Percentiles rank a stretch among this genome's conserved stretches.
phyloP scores from a whole-genome alignment of 2,329 filamentous ascomycete genomes.

The Colletotrichum noveboracense region DNA sequence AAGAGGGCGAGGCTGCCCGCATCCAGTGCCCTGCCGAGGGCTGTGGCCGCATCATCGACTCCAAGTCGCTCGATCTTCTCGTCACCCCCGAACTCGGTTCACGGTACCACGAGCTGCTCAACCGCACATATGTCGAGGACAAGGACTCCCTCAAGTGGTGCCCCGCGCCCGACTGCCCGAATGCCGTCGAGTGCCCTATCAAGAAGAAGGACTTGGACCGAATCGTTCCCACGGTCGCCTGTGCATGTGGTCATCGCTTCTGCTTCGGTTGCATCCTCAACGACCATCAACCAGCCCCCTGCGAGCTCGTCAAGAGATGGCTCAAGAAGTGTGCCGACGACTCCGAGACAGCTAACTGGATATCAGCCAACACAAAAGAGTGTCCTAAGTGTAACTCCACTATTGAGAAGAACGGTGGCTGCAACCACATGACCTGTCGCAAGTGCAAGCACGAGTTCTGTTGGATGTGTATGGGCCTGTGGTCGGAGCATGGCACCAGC shows the following conservation, averaged over 20 bases:
- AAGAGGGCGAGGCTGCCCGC: slow-evolving; percentile 92
- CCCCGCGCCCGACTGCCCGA: slow-evolving; percentile 95
- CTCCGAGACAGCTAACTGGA: slow-evolving; percentile 98
- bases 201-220: slow-evolving; percentile 86
- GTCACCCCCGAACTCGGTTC: slow-evolving; percentile 60
- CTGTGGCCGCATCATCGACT: slow-evolving; percentile 90
- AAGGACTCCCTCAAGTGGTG: slow-evolving; percentile 97
- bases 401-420: slow-evolving; percentile 98
- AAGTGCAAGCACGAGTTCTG: slow-evolving; percentile 98
- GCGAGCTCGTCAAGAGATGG: slow-evolving; percentile 91
- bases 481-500: slow-evolving; percentile 97
- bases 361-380: slow-evolving; percentile 98
- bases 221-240: slow-evolving; percentile 89
- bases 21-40: slow-evolving; percentile 92
- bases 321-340: slow-evolving; percentile 98
- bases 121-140: slow-evolving; percentile 95
- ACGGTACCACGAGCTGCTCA: slow-evolving; percentile 85
- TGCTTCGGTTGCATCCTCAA: slow-evolving; percentile 92
- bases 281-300: slow-evolving; percentile 94
- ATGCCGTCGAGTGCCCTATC: slow-evolving; percentile 85
- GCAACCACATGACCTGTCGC: slow-evolving; percentile 97
- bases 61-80: slow-evolving; percentile 83
- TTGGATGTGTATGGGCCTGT: slow-evolving; percentile 99
- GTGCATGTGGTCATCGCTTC: slow-evolving; percentile 83
- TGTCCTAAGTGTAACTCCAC: slow-evolving; percentile 96